These are phyloP conservation scores for Magnusiomyces suaveolens DNA, from an alignment of 1,139 yeast species.

Conservation along the genomic window DNA sequence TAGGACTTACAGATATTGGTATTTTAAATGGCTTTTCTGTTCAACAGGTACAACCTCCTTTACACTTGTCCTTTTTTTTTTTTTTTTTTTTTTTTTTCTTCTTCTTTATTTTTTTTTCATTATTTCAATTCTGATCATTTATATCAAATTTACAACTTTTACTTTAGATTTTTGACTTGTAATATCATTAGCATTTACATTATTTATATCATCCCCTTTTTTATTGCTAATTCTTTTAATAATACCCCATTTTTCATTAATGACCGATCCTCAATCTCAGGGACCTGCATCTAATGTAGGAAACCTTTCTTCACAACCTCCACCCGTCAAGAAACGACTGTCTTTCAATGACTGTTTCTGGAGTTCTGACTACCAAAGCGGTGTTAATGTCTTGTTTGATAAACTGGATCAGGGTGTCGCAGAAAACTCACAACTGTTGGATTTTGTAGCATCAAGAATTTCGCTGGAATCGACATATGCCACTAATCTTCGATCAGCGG, in stretches of 20 bases:
- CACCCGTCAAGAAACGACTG: slow-evolving; percentile 2
- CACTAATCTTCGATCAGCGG: slow-evolving; percentile 32
- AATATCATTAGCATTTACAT: too few species aligned
- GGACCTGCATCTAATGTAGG: not conserved
- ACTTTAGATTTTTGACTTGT: too few species aligned
- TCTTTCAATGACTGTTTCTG: slow-evolving; percentile 41
- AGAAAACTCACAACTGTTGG: slow-evolving; percentile 59
- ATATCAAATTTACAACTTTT: too few species aligned
- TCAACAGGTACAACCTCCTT: not conserved
- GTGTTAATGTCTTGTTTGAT: slow-evolving; percentile 49
- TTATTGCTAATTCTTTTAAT: not conserved
- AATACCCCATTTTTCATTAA: not conserved
- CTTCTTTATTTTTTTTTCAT: not conserved
- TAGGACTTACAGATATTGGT: not conserved
- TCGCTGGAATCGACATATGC: slow-evolving; percentile 59
- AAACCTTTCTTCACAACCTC: not conserved
- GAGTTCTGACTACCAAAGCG: slow-evolving; percentile 58
- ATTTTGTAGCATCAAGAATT: slow-evolving; percentile 52
- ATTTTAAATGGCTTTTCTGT: not conserved
- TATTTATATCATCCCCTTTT: not conserved
- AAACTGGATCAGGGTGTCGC: slow-evolving; percentile 56
- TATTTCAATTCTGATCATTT: not conserved
- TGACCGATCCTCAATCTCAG: not conserved
- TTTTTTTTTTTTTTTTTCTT: not conserved
- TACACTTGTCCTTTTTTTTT: not conserved